phyloP scores from a whole-genome alignment of 2,329 filamentous ascomycete genomes.

The Monilinia vaccinii-corymbosi region DNA sequence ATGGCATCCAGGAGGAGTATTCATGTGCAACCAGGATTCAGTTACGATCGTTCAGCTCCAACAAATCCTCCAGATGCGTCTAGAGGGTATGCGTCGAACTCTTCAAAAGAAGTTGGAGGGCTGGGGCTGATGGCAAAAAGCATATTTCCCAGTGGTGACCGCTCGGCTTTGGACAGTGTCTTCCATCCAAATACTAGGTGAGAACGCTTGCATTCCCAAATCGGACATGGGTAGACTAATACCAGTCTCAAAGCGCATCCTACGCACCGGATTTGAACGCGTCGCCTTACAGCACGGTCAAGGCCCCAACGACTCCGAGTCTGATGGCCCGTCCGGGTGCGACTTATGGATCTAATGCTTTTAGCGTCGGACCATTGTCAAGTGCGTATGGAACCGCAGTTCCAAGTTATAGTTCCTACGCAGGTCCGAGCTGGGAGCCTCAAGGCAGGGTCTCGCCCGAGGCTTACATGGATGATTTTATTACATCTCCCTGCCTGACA shows the following conservation, averaged over 20 bases:
- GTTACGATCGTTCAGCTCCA: conserved; percentile 22
- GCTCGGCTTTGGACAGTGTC: conserved; percentile 21
- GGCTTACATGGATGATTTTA: conserved; percentile 32
- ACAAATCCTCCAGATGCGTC: conserved; percentile 22
- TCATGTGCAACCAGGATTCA: conserved; percentile 27
- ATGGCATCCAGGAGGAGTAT: conserved; percentile 29
- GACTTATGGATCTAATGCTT: conserved; percentile 26
- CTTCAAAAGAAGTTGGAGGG: conserved; percentile 1
- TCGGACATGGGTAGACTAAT: conserved; percentile 23
- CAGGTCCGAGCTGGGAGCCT: conserved; percentile 26
- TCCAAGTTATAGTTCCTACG: conserved; percentile 25
- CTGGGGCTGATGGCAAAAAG: conserved; percentile 25
- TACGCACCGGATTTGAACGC: conserved; percentile 23
- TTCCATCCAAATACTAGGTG: conserved; percentile 29
- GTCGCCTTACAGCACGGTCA: conserved; percentile 24
- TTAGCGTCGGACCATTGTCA: conserved; percentile 24
- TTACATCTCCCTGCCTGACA: conserved; percentile 49
- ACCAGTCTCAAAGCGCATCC: conserved; percentile 22
- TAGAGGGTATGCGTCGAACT: conserved; percentile 27
- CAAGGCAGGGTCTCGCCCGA: conserved; percentile 29
- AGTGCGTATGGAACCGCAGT: conserved; percentile 26
- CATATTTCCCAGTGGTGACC: conserved; percentile 22
- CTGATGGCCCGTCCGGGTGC: conserved; percentile 22
- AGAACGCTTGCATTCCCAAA: conserved; percentile 16
- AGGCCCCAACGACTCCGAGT: conserved; percentile 15